Conservation (phyloP, 177 flowering plant species). For the Vitis hybrid region DNA sequence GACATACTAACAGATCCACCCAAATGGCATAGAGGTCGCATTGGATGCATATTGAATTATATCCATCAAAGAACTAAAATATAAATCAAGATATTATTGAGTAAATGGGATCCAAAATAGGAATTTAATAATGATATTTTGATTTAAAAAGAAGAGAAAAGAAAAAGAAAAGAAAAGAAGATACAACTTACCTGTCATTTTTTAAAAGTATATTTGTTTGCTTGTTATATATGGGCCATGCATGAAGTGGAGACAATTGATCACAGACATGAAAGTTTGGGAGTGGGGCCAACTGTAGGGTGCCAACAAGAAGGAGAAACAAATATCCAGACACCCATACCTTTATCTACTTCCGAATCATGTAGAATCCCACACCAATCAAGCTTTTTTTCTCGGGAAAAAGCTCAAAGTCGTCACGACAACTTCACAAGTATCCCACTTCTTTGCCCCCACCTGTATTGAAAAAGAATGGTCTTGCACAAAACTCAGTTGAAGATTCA, state of each 20-base stretch:
- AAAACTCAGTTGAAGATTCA: neutral
- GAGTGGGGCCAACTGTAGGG: neutral
- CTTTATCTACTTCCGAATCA: neutral
- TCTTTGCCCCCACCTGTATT: conserved; percentile 5
- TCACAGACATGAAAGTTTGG: neutral
- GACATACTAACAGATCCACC: no score
- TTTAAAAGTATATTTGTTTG: neutral
- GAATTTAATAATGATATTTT: neutral
- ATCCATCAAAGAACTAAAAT: neutral
- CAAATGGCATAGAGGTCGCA: no score
- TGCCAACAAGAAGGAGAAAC: neutral
- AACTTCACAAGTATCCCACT: neutral
- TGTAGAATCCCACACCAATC: neutral
- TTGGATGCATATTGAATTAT: no score
- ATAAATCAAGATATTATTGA: neutral
- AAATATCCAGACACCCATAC: neutral
- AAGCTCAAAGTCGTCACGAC: neutral
- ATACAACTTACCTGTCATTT: neutral
- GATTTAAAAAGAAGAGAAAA: neutral
- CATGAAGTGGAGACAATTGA: neutral
- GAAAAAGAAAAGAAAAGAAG: neutral
- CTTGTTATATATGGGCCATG: neutral
- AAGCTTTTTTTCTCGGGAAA: neutral
- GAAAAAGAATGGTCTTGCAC: neutral
- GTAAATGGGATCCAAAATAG: neutral